phyloP scores from a whole-genome alignment of 805 yeast species.

The Torulaspora gathmanii region DNA sequence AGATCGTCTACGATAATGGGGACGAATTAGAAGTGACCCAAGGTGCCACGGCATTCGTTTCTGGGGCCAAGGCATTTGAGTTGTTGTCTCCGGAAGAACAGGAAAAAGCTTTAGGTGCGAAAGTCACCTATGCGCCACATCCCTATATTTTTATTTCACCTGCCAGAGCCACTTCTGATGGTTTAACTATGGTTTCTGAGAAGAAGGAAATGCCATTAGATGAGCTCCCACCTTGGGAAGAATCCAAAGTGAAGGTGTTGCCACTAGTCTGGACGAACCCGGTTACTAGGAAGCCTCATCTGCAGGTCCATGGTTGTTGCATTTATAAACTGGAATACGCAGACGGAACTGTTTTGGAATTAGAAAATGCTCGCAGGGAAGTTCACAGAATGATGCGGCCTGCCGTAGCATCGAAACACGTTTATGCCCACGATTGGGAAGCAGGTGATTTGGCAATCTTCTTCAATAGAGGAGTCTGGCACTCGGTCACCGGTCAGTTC shows the following conservation, averaged over 20 bases:
- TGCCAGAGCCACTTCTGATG: slow-evolving; percentile 79
- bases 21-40: slow-evolving; percentile 64
- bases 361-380: slow-evolving; percentile 68
- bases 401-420: slow-evolving; percentile 65
- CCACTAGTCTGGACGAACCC: slow-evolving; percentile 95
- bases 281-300: slow-evolving; percentile 72
- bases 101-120: slow-evolving; percentile 68
- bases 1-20: slow-evolving; percentile 61
- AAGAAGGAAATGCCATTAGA: slow-evolving; percentile 64
- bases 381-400: slow-evolving; percentile 79
- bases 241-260: slow-evolving; percentile 63
- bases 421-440: slow-evolving; percentile 79
- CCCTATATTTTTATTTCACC: slow-evolving; percentile 82
- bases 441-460: slow-evolving; percentile 83
- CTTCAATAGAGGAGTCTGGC: slow-evolving; percentile 88
- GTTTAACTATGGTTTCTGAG: slow-evolving; percentile 79
- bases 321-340: slow-evolving; percentile 54
- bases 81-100: slow-evolving; percentile 64
- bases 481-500: slow-evolving; percentile 87
- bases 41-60: slow-evolving; percentile 86
- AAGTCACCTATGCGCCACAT: slow-evolving; percentile 86
- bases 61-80: slow-evolving; percentile 77
- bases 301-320: slow-evolving; percentile 88
- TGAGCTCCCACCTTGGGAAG: slow-evolving; percentile 80
- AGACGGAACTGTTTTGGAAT: slow-evolving; percentile 56